phyloP scores from a whole-genome alignment of 306 rosid genomes.

The Fragaria ananassa region DNA sequence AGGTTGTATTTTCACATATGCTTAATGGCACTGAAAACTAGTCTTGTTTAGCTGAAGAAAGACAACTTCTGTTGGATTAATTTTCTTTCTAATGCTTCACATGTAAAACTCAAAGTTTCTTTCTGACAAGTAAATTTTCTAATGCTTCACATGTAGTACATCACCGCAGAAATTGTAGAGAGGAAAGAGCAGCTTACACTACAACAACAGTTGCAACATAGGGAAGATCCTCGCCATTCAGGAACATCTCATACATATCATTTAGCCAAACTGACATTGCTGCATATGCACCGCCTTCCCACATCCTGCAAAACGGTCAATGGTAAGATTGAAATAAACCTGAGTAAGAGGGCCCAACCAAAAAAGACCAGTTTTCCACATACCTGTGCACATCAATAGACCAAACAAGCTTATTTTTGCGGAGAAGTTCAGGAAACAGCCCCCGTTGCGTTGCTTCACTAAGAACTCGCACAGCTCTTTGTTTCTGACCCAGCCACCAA shows the following conservation, averaged over 20 bases:
- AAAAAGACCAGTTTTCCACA: conserved; percentile 18
- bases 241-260: conserved; percentile 64
- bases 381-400: conserved; percentile 92
- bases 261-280: conserved; percentile 86
- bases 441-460: conserved; percentile 88
- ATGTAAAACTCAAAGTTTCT: not conserved
- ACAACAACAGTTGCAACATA: conserved; percentile 77
- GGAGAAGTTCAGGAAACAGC: conserved; percentile 82
- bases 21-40: not conserved
- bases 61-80: not conserved
- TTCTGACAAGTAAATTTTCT: no score
- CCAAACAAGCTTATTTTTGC: conserved; percentile 76
- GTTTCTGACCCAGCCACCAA: conserved; percentile 93
- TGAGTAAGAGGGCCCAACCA: conserved; percentile 5
- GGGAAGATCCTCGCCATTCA: conserved; percentile 67
- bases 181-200: conserved; percentile 58
- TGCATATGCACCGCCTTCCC: conserved; percentile 90
- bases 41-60: not conserved
- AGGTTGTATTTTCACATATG: not conserved
- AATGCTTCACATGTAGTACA: conserved; percentile 1
- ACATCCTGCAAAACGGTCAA: conserved; percentile 62
- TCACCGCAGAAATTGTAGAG: conserved; percentile 5
- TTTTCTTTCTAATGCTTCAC: not conserved
- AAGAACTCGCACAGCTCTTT: conserved; percentile 88
- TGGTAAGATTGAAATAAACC: conserved; percentile 18